Base-by-base conservation (phyloP, 768 basidiomycete species). In the Heimioporus sp. region DNA sequence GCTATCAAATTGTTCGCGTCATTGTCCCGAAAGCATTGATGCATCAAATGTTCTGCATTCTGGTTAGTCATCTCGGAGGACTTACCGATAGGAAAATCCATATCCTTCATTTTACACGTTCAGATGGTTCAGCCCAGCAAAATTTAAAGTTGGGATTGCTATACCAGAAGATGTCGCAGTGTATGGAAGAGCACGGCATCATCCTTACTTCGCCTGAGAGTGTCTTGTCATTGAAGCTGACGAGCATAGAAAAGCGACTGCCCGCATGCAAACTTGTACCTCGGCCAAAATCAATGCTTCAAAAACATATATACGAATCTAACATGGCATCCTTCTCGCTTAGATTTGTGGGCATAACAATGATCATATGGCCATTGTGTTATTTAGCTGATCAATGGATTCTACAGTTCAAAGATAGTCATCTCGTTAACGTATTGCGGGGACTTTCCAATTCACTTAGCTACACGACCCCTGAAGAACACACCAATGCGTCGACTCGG, bases 21-120 rank as follows among this genome's bases (percentile, higher is more conserved):
- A 11, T 10, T 19, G 12, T 39, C 38, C 2, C 39, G 5, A 40
- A n/a, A 7, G 19, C 20, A 40, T 21, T 40, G 39, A 20, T 6
- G 15, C 11, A 4, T 20, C 39, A 40, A 5, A 40, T 40, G 39
- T 21, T 40, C 16, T 19, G 12, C 4, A 5, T 21, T 4, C 39
- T 40, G 17, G 39, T 40, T 3, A 62, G 69, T 11, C 70, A 73
- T 5, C 57, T 82, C 2, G 62, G 71, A 19, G 74, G 77, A 6
- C 70, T 82, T 11, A 12, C 20, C n/a, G n/a, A n/a, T n/a, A n/a
- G n/a, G n/a, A n/a, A n/a, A n/a, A n/a, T n/a, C n/a, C n/a, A n/a
- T n/a, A n/a, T n/a, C n/a, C n/a, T n/a, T n/a, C n/a, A n/a, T n/a
- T n/a, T n/a, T n/a, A n/a, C n/a, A n/a, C n/a, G n/a, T n/a, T n/a